Base-by-base conservation (phyloP, 345 rosid genomes). In the Mangifera indica region DNA sequence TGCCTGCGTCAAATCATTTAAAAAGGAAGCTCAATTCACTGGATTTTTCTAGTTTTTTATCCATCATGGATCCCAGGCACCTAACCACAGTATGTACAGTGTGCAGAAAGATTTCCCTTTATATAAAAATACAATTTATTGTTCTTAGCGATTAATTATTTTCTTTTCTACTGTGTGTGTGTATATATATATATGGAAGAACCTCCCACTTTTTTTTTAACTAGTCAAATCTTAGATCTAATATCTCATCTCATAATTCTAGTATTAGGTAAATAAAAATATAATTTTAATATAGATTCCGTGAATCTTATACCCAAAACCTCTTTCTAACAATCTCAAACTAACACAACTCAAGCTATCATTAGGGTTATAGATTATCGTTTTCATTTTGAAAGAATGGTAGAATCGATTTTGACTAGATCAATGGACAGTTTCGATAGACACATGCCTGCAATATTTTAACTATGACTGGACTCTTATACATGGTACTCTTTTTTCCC, bases 1-100 rank as follows among this genome's bases (percentile, higher is more conserved):
- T 69, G 80, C 82, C 65, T 66, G 60, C 80, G 60, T 72, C 76
- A 66, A 73, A 75, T 72, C 63, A 68, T 75, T 60, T 59, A 53
- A 69, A 72, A 72, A 54, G 17, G 52, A 40, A 29, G 18, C 74
- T 55, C 29, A 55, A 67, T 29, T 65, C 44, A 67, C 63, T 60
- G 67, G 69, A 75, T 75, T 58, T 63, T 68, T 74, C 55, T 63
- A 49, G 3, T 53, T 32, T 29, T 53, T 32, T 34, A 57, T 40
- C n/a, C 60, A 29, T 22, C 17, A 69, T 58, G 74, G 51, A 63
- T 66, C 52, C 37, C 61, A 58, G 34, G 56, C 60, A 76, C 83
- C 78, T 62, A 80, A 77, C 84, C 84, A 7, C 68, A n/a, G 14
- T 46, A 37, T 37, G 42, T 37, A 66, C 67, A 40, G 24, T 53